Percentiles rank a stretch among this genome's conserved stretches.
Evolutionary conservation across 352 stramenopile species (phyloP).

Genomic region (Pythium utonaiense): DNA sequence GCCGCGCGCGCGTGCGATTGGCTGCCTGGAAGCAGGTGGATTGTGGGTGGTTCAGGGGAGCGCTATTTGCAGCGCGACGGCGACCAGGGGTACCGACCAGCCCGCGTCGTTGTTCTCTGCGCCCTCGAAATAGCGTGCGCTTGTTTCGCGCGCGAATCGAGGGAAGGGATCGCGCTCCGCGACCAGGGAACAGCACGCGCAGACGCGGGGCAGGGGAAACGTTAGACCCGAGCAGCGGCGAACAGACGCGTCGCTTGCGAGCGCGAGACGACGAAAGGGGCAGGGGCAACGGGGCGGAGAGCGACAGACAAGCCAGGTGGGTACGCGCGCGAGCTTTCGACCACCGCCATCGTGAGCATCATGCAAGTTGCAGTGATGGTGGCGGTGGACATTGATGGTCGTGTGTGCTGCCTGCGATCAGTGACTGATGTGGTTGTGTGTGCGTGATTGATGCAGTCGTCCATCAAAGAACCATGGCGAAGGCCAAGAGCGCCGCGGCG

Average conservation of each 20-base stretch:
- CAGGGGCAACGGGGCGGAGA: neutral
- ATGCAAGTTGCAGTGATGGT: neutral
- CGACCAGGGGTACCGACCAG: neutral
- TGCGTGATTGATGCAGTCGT: neutral
- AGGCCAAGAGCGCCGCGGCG: neutral
- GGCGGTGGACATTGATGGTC: neutral
- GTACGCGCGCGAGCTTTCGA: neutral
- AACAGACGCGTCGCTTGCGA: conserved; percentile 2
- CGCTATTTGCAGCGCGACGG: neutral
- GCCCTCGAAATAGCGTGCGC: conserved; percentile 1
- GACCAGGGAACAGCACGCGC: neutral
- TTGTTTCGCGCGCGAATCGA: conserved; percentile 10
- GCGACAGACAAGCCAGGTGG: conserved; percentile 1
- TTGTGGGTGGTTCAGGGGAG: conserved; percentile 8
- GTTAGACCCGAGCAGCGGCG: neutral
- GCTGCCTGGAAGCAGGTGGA: conserved; percentile 2
- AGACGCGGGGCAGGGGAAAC: neutral
- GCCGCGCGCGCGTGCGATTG: conserved; percentile 3
- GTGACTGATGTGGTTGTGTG: neutral
- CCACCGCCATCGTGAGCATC: neutral
- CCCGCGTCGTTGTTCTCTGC: neutral
- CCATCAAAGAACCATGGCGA: neutral
- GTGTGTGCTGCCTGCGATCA: neutral
- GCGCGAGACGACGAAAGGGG: conserved; percentile 1
- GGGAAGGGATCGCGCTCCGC: conserved; percentile 1